Evolutionary conservation across 805 yeast genomes (phyloP).

Genomic region (Hanseniaspora vineae): DNA sequence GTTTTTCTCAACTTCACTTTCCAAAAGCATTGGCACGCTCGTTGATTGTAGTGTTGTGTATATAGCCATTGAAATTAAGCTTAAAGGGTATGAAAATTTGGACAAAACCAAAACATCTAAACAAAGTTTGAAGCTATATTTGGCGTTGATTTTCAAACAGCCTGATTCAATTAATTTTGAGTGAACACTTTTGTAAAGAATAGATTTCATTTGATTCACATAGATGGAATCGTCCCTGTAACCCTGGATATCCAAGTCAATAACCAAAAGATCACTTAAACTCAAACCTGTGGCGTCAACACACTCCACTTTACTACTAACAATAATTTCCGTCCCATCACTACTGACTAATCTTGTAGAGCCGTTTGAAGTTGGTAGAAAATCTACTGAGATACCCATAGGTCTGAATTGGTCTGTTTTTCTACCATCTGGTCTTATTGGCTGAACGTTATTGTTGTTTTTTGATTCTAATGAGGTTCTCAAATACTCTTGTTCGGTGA

Average conservation of each 20-base stretch:
- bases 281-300: slow-evolving; percentile 28
- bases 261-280: slow-evolving; percentile 33
- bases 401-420: slow-evolving; percentile 67
- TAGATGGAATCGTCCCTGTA: slow-evolving; percentile 67
- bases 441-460: slow-evolving; percentile 25
- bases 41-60: slow-evolving; percentile 76
- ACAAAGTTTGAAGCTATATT: slow-evolving; percentile 62
- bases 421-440: slow-evolving; percentile 81
- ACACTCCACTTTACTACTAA: slow-evolving; percentile 80
- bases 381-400: slow-evolving; percentile 65
- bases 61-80: slow-evolving; percentile 64
- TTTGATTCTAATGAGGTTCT: slow-evolving; percentile 50
- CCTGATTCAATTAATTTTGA: slow-evolving; percentile 36
- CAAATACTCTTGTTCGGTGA: slow-evolving; percentile 65
- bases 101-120: slow-evolving; percentile 74
- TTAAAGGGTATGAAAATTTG: slow-evolving; percentile 67
- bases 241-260: slow-evolving; percentile 75
- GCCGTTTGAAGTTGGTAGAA: slow-evolving; percentile 82
- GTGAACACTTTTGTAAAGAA: slow-evolving; percentile 28
- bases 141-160: slow-evolving; percentile 50
- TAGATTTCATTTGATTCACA: slow-evolving; percentile 48
- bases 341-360: slow-evolving; percentile 75
- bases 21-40: slow-evolving; percentile 54
- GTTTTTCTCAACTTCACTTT: slow-evolving; percentile 46
- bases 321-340: slow-evolving; percentile 90